phyloP scores from a whole-genome alignment of 306 rosid genomes.

The Prinsepia uniflora region DNA sequence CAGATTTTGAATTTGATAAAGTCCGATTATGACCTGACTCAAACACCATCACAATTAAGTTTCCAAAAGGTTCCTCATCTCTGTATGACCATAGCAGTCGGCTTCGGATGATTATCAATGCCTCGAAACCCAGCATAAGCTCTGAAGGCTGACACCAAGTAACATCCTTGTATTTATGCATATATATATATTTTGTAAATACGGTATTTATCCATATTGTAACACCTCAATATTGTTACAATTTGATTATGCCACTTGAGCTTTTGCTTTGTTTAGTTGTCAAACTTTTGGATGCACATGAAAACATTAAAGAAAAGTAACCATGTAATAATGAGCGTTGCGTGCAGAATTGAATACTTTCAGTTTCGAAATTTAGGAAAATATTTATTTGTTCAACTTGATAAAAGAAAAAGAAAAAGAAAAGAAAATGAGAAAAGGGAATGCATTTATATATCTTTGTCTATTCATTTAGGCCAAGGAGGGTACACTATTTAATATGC shows the following conservation, averaged over 20 bases:
- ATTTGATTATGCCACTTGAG: too few species aligned
- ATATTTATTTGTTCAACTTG: background rate
- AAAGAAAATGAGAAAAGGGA: background rate
- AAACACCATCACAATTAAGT: too few species aligned
- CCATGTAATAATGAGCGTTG: background rate
- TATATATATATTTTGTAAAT: too few species aligned
- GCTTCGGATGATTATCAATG: too few species aligned
- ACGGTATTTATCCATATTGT: too few species aligned
- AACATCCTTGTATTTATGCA: too few species aligned
- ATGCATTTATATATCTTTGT: conserved; percentile 15
- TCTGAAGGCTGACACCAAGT: too few species aligned
- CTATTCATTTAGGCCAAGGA: conserved; percentile 2
- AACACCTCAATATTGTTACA: background rate
- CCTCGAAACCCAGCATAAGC: too few species aligned
- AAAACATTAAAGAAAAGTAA: background rate
- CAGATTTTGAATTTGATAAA: too few species aligned
- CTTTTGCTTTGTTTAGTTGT: background rate
- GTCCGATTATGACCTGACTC: fast-evolving
- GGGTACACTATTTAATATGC: conserved; percentile 10
- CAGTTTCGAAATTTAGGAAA: background rate
- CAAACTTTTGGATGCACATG: background rate
- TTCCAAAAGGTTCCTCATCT: too few species aligned
- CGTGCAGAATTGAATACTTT: conserved; percentile 4
- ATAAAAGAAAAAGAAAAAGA: background rate
- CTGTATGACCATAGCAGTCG: too few species aligned